Conservation (phyloP, 83 land plant species). For the Isoetes engelmannii region DNA sequence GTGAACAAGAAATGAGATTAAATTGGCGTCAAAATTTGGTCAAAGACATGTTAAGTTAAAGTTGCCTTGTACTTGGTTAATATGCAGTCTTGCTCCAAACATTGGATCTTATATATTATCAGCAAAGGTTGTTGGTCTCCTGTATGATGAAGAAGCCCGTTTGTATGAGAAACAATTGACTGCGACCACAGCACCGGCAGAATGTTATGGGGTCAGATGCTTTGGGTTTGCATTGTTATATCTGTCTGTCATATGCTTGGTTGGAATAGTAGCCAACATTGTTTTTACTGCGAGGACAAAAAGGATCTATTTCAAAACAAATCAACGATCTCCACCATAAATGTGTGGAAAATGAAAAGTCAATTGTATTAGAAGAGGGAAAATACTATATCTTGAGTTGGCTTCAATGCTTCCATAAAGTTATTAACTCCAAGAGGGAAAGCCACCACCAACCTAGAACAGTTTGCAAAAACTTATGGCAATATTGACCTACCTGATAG, state of each 20-base stretch:
- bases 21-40: too few species aligned
- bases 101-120: slow-evolving; percentile 38
- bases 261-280: slow-evolving; percentile 23
- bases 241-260: slow-evolving; percentile 26
- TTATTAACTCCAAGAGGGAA: too few species aligned
- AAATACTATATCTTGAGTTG: too few species aligned
- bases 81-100: slow-evolving; percentile 36
- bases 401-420: too few species aligned
- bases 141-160: slow-evolving; percentile 35
- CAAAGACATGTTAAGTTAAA: too few species aligned
- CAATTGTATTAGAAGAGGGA: too few species aligned
- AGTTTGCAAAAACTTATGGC: too few species aligned
- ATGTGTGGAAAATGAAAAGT: too few species aligned
- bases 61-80: neutral
- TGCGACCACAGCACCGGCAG: slow-evolving; percentile 3
- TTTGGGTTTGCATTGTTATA: slow-evolving; percentile 33
- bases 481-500: too few species aligned
- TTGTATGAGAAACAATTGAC: slow-evolving; percentile 13
- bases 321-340: neutral
- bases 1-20: too few species aligned
- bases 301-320: slow-evolving; percentile 16
- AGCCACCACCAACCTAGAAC: too few species aligned
- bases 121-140: slow-evolving; percentile 34
- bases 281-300: slow-evolving; percentile 18
- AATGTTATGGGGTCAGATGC: slow-evolving; percentile 34